Conservation (phyloP, 345 rosid genomes). For the Noccaea caerulescens region DNA sequence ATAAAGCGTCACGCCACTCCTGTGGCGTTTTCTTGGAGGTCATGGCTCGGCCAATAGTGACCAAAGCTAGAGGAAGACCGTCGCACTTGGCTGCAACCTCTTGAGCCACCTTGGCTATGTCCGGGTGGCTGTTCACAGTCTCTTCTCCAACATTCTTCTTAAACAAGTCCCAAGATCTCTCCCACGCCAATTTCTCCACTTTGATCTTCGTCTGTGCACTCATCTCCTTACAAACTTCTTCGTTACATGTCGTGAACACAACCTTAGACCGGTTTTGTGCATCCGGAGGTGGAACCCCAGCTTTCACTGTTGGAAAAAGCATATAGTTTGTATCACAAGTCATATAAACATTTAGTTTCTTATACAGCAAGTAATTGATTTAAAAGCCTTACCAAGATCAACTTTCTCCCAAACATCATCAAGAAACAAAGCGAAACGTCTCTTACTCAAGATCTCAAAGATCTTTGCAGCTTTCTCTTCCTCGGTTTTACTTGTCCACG, state of each 20-base stretch:
- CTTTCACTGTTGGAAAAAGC: constrained; percentile 8
- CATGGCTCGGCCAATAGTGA: constrained; percentile 50
- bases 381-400: constrained; percentile 40
- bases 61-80: constrained; percentile 48
- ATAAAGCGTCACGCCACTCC: constrained; percentile 46
- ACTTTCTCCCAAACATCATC: constrained; percentile 50
- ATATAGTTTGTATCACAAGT: neutral
- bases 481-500: constrained; percentile 41
- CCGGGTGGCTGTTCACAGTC: constrained; percentile 37
- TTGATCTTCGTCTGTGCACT: constrained; percentile 42
- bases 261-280: constrained; percentile 39
- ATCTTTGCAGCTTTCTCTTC: constrained; percentile 42
- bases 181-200: constrained; percentile 40
- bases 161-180: constrained; percentile 49
- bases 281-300: constrained; percentile 42
- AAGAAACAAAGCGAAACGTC: constrained; percentile 47
- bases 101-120: constrained; percentile 41
- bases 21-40: constrained; percentile 41
- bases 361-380: neutral
- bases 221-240: constrained; percentile 48
- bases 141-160: constrained; percentile 46
- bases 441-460: constrained; percentile 47
- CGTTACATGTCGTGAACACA: constrained; percentile 42
- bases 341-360: neutral
- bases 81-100: constrained; percentile 41